Percentiles rank a stretch among this genome's conserved stretches.
These are phyloP conservation scores for Melaleuca alternifolia DNA, from an alignment of 345 rosid genomes.

Conservation along the genomic window DNA sequence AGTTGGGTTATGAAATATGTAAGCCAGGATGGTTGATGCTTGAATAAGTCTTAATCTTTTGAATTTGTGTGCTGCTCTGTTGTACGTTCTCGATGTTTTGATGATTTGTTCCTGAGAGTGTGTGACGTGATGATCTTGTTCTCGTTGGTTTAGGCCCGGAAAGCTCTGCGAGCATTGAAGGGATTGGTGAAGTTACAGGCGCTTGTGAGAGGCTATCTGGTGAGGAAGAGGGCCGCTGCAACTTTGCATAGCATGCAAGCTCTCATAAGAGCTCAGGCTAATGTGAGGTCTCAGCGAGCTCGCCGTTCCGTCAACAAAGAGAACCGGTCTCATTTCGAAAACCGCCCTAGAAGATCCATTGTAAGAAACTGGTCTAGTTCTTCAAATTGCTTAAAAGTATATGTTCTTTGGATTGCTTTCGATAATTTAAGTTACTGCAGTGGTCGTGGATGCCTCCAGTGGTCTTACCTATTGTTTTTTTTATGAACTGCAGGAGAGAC, in stretches of 20 bases:
- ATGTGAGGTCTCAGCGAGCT: constrained; percentile 32
- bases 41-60: not conserved
- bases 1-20: not conserved
- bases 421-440: not conserved
- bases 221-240: constrained; percentile 53
- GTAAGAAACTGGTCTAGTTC: constrained; percentile 17
- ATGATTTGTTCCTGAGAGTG: not conserved
- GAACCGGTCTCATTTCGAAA: constrained; percentile 14
- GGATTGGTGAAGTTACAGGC: constrained; percentile 81
- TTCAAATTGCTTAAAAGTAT: not conserved
- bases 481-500: constrained; percentile 16
- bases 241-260: constrained; percentile 65
- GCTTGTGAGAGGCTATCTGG: constrained; percentile 69
- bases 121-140: not conserved
- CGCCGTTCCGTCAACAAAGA: constrained; percentile 33
- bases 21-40: not conserved
- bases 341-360: constrained; percentile 21
- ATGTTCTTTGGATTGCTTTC: not conserved
- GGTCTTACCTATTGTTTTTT: not conserved
- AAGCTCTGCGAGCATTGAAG: constrained; percentile 68
- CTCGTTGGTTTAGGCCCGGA: constrained; percentile 38
- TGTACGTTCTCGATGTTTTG: not conserved
- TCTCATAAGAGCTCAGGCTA: constrained; percentile 53
- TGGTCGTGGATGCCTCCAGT: not conserved
- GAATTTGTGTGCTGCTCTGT: not conserved